Evolutionary conservation across 805 yeast species (phyloP).

Genomic region (Blastobotrys terrestris): DNA sequence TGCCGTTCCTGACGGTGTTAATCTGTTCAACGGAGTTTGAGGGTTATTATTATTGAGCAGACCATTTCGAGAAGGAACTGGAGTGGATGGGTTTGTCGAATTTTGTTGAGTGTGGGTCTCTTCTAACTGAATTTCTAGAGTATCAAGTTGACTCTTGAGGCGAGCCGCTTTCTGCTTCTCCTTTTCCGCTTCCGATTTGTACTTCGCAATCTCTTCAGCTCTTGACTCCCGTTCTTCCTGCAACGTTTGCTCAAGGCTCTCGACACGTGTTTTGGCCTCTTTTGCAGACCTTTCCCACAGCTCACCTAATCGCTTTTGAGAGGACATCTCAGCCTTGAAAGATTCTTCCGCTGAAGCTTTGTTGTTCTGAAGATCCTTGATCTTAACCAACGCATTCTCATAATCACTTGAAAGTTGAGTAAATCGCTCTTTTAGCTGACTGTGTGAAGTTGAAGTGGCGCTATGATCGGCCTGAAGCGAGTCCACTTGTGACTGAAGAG

Average conservation of each 20-base stretch:
- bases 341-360: slow-evolving; percentile 40
- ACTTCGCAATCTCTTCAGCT: slow-evolving; percentile 32
- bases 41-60: slow-evolving; percentile 12
- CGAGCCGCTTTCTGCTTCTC: slow-evolving; percentile 34
- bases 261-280: slow-evolving; percentile 47
- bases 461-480: slow-evolving; percentile 29
- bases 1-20: slow-evolving; percentile 14
- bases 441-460: slow-evolving; percentile 26
- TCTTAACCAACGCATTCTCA: slow-evolving; percentile 39
- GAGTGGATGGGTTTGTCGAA: slow-evolving; percentile 3
- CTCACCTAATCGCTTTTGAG: slow-evolving; percentile 56
- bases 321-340: slow-evolving; percentile 49
- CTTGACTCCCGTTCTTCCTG: slow-evolving; percentile 38
- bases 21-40: slow-evolving; percentile 13
- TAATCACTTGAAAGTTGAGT: slow-evolving; percentile 34
- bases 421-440: slow-evolving; percentile 31
- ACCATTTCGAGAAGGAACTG: slow-evolving; percentile 2
- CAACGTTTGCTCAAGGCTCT: slow-evolving; percentile 45
- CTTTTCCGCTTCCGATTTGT: slow-evolving; percentile 34
- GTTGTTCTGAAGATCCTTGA: slow-evolving; percentile 44
- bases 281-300: slow-evolving; percentile 49
- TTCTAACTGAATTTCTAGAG: slow-evolving; percentile 35
- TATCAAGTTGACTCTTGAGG: slow-evolving; percentile 36
- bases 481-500: slow-evolving; percentile 34
- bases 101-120: slow-evolving; percentile 12